These are phyloP conservation scores for Podaxis sp. DNA, from an alignment of 768 basidiomycete species.

Conservation along the genomic window DNA sequence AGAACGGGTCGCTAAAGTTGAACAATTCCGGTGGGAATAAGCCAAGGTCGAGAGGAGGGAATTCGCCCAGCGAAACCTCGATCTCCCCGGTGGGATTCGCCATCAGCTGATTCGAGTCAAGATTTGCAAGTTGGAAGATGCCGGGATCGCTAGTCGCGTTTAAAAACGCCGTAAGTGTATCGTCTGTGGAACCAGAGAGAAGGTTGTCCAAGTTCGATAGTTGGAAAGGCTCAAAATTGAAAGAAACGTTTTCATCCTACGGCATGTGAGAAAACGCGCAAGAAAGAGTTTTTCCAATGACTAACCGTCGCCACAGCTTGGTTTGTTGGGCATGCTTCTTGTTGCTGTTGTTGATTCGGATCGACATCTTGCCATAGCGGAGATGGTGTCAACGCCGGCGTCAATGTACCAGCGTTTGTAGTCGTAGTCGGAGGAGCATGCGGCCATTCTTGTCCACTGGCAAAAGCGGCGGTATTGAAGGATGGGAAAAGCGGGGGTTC, in stretches of 20 bases:
- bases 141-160: constrained; percentile 31
- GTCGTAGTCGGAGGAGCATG: background rate
- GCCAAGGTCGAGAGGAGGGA: constrained; percentile 13
- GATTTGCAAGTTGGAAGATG: constrained; percentile 34
- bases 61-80: constrained; percentile 33
- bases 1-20: constrained; percentile 4
- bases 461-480: constrained; percentile 10
- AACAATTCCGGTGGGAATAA: constrained; percentile 10
- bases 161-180: constrained; percentile 30
- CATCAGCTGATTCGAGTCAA: constrained; percentile 30
- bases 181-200: constrained; percentile 17
- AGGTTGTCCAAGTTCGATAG: constrained; percentile 15
- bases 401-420: constrained; percentile 7
- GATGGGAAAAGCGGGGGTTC: constrained; percentile 1
- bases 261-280: background rate
- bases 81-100: constrained; percentile 37
- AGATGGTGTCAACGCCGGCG: constrained; percentile 12
- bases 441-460: constrained; percentile 13
- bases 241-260: constrained; percentile 23
- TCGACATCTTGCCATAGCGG: constrained; percentile 1
- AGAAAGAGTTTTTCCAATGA: background rate
- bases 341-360: constrained; percentile 3
- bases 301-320: constrained; percentile 4
- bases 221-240: constrained; percentile 20
- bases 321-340: background rate